A percentile compares a stretch with the other conserved stretches of the same genome.
Conservation (phyloP, 1,284 basidiomycete genomes). For the Phenoliferia sp. region DNA sequence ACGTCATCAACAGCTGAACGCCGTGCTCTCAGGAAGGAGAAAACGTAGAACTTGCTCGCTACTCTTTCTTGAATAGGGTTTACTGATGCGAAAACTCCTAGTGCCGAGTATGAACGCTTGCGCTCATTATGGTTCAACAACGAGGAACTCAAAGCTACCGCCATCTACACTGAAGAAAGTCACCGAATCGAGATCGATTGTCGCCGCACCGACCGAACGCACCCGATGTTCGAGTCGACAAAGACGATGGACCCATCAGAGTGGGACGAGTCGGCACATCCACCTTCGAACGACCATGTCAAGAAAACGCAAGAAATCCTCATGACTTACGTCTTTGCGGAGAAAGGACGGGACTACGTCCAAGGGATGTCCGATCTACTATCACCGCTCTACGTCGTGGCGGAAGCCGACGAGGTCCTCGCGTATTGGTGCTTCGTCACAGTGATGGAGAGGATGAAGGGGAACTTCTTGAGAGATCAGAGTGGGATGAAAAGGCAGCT, state of each 20-base stretch:
- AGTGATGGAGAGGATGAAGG: conserved; percentile 92
- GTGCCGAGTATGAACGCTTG: conserved; percentile 61
- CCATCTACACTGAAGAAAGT: conserved; percentile 37
- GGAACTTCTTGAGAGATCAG: conserved; percentile 93
- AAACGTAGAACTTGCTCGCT: conserved; percentile 51
- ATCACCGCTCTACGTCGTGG: conserved; percentile 86
- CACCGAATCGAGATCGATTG: conserved; percentile 72
- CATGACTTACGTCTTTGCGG: conserved; percentile 73
- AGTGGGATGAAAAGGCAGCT: conserved; percentile 95
- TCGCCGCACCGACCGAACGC: conserved; percentile 88
- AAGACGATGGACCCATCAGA: conserved; percentile 22
- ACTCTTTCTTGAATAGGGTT: conserved; percentile 56
- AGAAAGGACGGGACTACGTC: conserved; percentile 62
- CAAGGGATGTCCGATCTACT: conserved; percentile 98
- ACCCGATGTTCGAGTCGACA: conserved; percentile 65
- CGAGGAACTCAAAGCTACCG: conserved; percentile 52
- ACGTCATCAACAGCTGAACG: conserved; percentile 44
- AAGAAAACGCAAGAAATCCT: conserved; percentile 72
- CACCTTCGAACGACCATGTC: conserved; percentile 54
- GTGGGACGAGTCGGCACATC: conserved; percentile 17
- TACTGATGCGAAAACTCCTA: conserved; percentile 55
- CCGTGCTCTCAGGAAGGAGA: conserved; percentile 53
- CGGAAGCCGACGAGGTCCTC: conserved; percentile 78
- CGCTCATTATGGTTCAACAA: conserved; percentile 76
- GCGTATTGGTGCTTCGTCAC: conserved; percentile 95